Evolutionary conservation across 768 basidiomycete species (phyloP).

Genomic region (Boletus subparvulus): DNA sequence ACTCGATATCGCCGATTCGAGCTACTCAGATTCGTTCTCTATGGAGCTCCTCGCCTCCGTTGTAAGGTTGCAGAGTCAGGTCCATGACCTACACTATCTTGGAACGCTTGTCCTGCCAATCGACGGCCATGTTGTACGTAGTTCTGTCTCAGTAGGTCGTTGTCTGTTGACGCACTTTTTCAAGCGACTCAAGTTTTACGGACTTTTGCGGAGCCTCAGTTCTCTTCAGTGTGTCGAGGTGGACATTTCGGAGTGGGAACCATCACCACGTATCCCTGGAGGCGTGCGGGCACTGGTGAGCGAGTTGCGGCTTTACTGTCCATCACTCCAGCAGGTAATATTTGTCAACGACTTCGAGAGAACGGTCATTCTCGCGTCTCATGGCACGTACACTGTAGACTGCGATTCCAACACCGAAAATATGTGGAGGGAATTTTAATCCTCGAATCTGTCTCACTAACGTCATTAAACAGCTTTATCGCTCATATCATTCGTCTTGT

Average conservation of each 20-base stretch:
- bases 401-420: constrained; percentile 23
- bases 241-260: constrained; percentile 66
- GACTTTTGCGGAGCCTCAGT: constrained; percentile 52
- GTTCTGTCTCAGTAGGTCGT: constrained; percentile 14
- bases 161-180: constrained; percentile 6
- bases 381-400: constrained; percentile 31
- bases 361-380: constrained; percentile 42
- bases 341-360: constrained; percentile 66
- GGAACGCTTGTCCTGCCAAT: constrained; percentile 66
- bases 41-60: constrained; percentile 51
- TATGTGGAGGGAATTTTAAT: constrained; percentile 35
- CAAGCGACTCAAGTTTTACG: constrained; percentile 64
- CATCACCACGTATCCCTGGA: constrained; percentile 48
- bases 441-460: background rate
- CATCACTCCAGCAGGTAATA: constrained; percentile 49
- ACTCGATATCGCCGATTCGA: constrained; percentile 62
- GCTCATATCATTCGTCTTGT: constrained; percentile 4
- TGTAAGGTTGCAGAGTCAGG: constrained; percentile 34
- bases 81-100: constrained; percentile 51
- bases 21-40: constrained; percentile 54
- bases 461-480: constrained; percentile 3
- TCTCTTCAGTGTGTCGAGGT: constrained; percentile 57
- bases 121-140: constrained; percentile 32
- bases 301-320: constrained; percentile 62
- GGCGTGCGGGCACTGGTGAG: constrained; percentile 58